These are phyloP conservation scores for Maudiozyma saulgeensis DNA, from an alignment of 805 yeast genomes.

Conservation along the genomic window DNA sequence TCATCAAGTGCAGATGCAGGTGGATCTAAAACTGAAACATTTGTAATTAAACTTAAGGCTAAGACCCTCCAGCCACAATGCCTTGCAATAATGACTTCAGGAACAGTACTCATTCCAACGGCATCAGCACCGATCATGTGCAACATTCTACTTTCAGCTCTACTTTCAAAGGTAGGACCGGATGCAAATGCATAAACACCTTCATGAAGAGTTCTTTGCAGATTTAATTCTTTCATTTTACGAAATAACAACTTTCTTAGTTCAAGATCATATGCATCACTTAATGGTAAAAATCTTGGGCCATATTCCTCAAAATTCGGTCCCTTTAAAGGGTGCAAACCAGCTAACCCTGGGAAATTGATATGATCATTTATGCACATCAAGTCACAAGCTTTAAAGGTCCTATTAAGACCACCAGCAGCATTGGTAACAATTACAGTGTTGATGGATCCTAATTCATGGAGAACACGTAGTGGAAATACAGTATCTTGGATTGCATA, in stretches of 20 bases:
- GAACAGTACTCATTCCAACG: conserved; percentile 97
- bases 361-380: conserved; percentile 88
- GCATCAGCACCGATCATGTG: conserved; percentile 76
- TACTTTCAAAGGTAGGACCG: conserved; percentile 89
- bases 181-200: conserved; percentile 79
- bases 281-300: conserved; percentile 76
- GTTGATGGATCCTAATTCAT: conserved; percentile 44
- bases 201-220: conserved; percentile 61
- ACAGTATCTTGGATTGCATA: conserved; percentile 73
- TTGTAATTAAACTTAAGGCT: conserved; percentile 81
- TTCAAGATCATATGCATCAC: conserved; percentile 79
- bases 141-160: conserved; percentile 83
- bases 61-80: conserved; percentile 76
- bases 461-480: conserved; percentile 74
- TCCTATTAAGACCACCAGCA: conserved; percentile 76
- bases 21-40: conserved; percentile 60
- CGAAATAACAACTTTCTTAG: conserved; percentile 54
- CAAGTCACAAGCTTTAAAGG: conserved; percentile 71
- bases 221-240: conserved; percentile 40
- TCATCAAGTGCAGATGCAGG: conserved; percentile 59
- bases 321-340: conserved; percentile 80
- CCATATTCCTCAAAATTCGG: conserved; percentile 74
- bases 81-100: conserved; percentile 88
- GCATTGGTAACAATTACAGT: conserved; percentile 85
- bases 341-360: conserved; percentile 85